phyloP scores from a whole-genome alignment of 1,139 yeast species.

The Zygosaccharomyces sapae region DNA sequence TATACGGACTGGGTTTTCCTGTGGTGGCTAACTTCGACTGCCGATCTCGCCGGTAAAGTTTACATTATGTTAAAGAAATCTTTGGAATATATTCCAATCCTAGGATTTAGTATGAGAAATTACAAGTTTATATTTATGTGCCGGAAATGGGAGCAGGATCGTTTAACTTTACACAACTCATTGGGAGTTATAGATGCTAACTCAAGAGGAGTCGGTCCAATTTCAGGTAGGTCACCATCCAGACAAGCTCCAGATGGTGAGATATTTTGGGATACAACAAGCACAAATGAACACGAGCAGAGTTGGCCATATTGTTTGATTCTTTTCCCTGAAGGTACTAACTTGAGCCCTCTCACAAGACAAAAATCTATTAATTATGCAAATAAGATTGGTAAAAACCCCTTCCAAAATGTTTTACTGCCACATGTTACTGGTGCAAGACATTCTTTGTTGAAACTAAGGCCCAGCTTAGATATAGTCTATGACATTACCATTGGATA shows the following conservation, averaged over 20 bases:
- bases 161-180: conserved; percentile 52
- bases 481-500: conserved; percentile 86
- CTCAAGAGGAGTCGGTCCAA: conserved; percentile 46
- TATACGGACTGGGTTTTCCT: conserved; percentile 92
- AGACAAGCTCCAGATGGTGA: conserved; percentile 25
- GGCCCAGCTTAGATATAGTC: conserved; percentile 58
- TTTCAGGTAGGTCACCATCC: conserved; percentile 42
- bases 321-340: conserved; percentile 94
- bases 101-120: conserved; percentile 85
- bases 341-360: conserved; percentile 63
- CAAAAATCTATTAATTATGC: conserved; percentile 56
- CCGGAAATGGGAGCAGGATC: conserved; percentile 81
- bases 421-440: conserved; percentile 83
- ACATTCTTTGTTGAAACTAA: conserved; percentile 56
- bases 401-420: conserved; percentile 61
- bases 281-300: conserved; percentile 35
- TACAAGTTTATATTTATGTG: conserved; percentile 71
- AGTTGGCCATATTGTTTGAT: conserved; percentile 52
- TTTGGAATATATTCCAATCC: conserved; percentile 63
- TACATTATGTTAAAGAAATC: conserved; percentile 79
- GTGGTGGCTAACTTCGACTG: conserved; percentile 82
- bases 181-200: conserved; percentile 53
- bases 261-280: conserved; percentile 27
- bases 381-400: conserved; percentile 43
- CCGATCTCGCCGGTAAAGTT: conserved; percentile 57